These are phyloP conservation scores for Noccaea bulbosa DNA, from an alignment of 345 rosid species.

Conservation along the genomic window DNA sequence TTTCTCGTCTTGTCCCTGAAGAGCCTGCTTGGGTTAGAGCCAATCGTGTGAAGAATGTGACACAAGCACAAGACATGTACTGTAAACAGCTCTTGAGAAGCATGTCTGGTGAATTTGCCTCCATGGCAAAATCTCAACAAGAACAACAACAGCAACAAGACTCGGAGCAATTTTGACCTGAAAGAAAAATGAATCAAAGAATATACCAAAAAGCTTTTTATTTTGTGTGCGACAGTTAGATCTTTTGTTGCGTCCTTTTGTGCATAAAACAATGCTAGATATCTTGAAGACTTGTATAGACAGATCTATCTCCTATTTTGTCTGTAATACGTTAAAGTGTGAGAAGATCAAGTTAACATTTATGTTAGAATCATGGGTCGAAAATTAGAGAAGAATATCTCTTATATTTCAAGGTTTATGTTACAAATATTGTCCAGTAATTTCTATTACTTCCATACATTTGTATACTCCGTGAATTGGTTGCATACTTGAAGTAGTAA, in stretches of 20 bases:
- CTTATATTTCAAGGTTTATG: neutral
- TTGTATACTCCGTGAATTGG: constrained; percentile 16
- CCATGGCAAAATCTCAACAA: constrained; percentile 31
- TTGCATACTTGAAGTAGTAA: neutral
- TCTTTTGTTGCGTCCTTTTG: constrained; percentile 2
- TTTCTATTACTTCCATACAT: neutral
- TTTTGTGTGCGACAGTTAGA: constrained; percentile 17
- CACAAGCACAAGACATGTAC: constrained; percentile 75
- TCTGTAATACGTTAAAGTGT: constrained; percentile 12
- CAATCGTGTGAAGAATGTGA: constrained; percentile 61
- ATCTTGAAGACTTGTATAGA: constrained; percentile 29
- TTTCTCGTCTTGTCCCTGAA: constrained; percentile 84
- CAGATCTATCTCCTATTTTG: constrained; percentile 7
- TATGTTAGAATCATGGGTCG: constrained; percentile 7
- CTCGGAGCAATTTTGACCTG: constrained; percentile 4
- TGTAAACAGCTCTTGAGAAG: constrained; percentile 73
- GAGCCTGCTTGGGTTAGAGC: constrained; percentile 98
- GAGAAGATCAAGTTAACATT: constrained; percentile 17
- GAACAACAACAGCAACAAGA: constrained; percentile 27
- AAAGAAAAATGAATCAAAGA: neutral
- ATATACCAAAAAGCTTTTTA: neutral
- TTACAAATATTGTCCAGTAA: neutral
- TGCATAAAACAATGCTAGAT: constrained; percentile 16
- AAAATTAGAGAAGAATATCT: neutral
- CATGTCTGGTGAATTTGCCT: constrained; percentile 46